A percentile compares a stretch with the other conserved stretches of the same genome.
These are phyloP conservation scores for Clavaria fumosa DNA, from an alignment of 768 basidiomycete genomes.

Conservation along the genomic window DNA sequence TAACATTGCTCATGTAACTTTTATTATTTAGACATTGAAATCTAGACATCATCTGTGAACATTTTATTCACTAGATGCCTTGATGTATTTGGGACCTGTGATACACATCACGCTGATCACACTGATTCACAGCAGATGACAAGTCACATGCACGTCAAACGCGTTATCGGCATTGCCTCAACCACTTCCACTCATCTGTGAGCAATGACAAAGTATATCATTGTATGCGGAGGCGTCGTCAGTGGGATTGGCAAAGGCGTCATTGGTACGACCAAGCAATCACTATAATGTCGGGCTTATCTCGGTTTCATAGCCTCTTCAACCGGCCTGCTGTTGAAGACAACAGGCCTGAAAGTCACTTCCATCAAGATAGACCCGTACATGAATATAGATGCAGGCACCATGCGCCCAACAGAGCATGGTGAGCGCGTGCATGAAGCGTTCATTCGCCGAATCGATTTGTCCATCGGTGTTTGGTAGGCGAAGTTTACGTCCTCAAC, in stretches of 20 bases:
- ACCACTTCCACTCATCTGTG: no score
- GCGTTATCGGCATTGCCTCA: no score
- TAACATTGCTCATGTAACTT: no score
- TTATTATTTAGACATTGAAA: no score
- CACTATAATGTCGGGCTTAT: conserved; percentile 1
- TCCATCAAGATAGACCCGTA: conserved; percentile 99
- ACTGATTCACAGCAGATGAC: no score
- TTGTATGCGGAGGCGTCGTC: conserved; percentile 94
- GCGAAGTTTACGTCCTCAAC: conserved; percentile 96
- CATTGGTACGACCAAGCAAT: conserved; percentile 50
- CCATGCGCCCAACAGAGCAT: conserved; percentile 97
- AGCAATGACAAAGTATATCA: conserved; percentile 85
- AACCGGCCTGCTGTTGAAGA: conserved; percentile 89
- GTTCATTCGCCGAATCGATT: not conserved
- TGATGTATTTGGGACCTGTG: no score
- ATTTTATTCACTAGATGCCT: no score
- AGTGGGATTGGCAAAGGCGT: conserved; percentile 99
- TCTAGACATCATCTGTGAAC: no score
- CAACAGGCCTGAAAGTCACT: conserved; percentile 89
- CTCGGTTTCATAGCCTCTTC: conserved; percentile 62
- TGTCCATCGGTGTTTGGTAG: conserved; percentile 18
- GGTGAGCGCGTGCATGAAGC: conserved; percentile 34
- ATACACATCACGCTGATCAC: no score
- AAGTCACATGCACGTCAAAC: no score
- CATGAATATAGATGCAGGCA: conserved; percentile 99